A percentile compares a stretch with the other conserved stretches of the same genome.
These are phyloP conservation scores for Brassica nigra DNA, from an alignment of 345 rosid genomes.

Conservation along the genomic window DNA sequence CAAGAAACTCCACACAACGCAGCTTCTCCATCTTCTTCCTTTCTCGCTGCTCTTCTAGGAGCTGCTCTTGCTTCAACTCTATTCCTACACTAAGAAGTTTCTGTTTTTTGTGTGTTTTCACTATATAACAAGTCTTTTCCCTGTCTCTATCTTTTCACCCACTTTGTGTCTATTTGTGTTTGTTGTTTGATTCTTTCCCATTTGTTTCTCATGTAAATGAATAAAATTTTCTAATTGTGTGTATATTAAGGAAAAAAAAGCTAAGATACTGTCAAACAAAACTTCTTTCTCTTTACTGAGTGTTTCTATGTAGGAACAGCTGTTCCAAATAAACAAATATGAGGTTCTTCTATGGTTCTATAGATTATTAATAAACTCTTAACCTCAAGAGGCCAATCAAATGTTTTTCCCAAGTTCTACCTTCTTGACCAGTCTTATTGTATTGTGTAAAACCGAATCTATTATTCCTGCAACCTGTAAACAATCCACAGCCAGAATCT, in stretches of 20 bases:
- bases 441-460: constrained; percentile 81
- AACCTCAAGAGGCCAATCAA: constrained; percentile 47
- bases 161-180: constrained; percentile 31
- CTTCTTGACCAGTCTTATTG: constrained; percentile 77
- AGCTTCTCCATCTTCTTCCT: constrained; percentile 40
- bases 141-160: background rate
- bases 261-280: constrained; percentile 29
- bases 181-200: constrained; percentile 33
- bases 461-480: constrained; percentile 94
- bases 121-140: background rate
- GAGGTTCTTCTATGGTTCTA: constrained; percentile 15
- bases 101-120: constrained; percentile 14
- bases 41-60: constrained; percentile 44
- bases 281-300: constrained; percentile 15
- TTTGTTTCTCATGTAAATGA: constrained; percentile 36
- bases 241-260: constrained; percentile 9
- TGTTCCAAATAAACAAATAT: constrained; percentile 10
- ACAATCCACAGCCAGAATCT: background rate
- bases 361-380: constrained; percentile 26
- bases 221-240: constrained; percentile 34
- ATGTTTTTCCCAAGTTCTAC: constrained; percentile 89
- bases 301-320: constrained; percentile 23
- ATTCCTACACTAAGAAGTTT: constrained; percentile 41
- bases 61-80: constrained; percentile 53
- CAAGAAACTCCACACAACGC: constrained; percentile 40